phyloP scores from a whole-genome alignment of 169 alveolate species.

The Cyclospora cayetanensis region DNA sequence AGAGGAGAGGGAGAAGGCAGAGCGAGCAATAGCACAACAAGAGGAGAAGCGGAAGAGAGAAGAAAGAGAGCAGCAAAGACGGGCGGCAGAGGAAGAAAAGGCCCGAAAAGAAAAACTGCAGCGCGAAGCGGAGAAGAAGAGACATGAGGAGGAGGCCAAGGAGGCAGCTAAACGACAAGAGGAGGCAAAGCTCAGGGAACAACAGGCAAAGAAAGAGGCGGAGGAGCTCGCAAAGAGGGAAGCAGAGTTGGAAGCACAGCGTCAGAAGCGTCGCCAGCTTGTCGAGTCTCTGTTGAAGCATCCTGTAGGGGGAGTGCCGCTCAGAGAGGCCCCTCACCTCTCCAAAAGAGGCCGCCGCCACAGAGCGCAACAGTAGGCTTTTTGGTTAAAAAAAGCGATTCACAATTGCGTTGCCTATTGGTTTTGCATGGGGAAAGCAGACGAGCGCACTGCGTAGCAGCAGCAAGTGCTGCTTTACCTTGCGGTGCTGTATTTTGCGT shows the following conservation, averaged over 20 bases:
- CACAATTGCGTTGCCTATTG: too few species aligned
- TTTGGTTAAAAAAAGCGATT: too few species aligned
- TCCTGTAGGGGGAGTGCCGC: slow-evolving; percentile 8
- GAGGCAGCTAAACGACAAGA: neutral
- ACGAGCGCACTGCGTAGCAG: too few species aligned
- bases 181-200: neutral
- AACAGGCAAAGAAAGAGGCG: neutral
- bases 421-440: too few species aligned
- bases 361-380: neutral
- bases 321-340: neutral
- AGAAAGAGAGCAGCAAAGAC: neutral
- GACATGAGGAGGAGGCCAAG: neutral
- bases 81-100: neutral
- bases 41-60: neutral
- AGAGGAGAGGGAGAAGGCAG: neutral
- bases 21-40: neutral
- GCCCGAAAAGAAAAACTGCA: neutral
- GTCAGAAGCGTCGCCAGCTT: neutral
- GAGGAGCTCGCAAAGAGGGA: neutral
- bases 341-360: neutral
- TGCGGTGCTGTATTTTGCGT: too few species aligned
- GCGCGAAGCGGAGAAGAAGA: neutral
- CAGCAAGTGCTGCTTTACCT: too few species aligned
- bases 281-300: neutral
- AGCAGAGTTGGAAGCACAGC: neutral